Evolutionary conservation across 2,329 filamentous ascomycete genomes (phyloP).

Genomic region (Neodidymelliopsis sp.): DNA sequence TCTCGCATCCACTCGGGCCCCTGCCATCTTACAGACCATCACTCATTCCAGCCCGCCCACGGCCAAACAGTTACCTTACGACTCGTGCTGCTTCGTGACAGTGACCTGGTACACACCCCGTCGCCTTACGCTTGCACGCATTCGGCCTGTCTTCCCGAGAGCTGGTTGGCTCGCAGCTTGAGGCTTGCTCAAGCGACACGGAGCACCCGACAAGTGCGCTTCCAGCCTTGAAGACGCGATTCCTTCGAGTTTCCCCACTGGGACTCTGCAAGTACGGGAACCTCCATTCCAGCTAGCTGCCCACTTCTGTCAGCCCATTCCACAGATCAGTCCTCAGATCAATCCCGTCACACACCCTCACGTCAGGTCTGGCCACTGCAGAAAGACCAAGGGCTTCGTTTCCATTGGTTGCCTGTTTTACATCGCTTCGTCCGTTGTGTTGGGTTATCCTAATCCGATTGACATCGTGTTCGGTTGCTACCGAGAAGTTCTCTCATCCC

Average conservation of each 20-base stretch:
- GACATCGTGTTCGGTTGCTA: slow-evolving; percentile 42
- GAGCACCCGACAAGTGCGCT: slow-evolving; percentile 34
- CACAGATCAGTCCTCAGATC: slow-evolving; percentile 10
- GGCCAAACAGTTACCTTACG: slow-evolving; percentile 26
- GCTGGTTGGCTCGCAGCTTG: slow-evolving; percentile 27
- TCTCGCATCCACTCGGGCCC: slow-evolving; percentile 26
- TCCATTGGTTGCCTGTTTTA: slow-evolving; percentile 35
- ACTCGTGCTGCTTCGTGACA: slow-evolving; percentile 21
- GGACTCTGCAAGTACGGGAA: slow-evolving; percentile 35
- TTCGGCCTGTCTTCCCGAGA: slow-evolving; percentile 14
- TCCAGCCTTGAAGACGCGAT: slow-evolving; percentile 31
- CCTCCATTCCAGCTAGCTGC: slow-evolving; percentile 36
- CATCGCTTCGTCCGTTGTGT: slow-evolving; percentile 32
- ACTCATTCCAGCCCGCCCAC: slow-evolving; percentile 29
- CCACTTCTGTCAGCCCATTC: slow-evolving; percentile 9
- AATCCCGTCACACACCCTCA: slow-evolving; percentile 16
- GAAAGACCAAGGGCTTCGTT: slow-evolving; percentile 32
- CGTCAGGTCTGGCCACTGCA: slow-evolving; percentile 30
- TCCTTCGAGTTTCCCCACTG: slow-evolving; percentile 28
- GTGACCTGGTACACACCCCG: slow-evolving; percentile 4
- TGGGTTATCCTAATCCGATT: slow-evolving; percentile 33
- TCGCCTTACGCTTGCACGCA: slow-evolving; percentile 22
- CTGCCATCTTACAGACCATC: slow-evolving; percentile 27
- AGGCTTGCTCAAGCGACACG: slow-evolving; percentile 34
- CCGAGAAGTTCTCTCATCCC: slow-evolving; percentile 40